Conservation (phyloP, 768 basidiomycete species). For the Cystofilobasidium ferigula region DNA sequence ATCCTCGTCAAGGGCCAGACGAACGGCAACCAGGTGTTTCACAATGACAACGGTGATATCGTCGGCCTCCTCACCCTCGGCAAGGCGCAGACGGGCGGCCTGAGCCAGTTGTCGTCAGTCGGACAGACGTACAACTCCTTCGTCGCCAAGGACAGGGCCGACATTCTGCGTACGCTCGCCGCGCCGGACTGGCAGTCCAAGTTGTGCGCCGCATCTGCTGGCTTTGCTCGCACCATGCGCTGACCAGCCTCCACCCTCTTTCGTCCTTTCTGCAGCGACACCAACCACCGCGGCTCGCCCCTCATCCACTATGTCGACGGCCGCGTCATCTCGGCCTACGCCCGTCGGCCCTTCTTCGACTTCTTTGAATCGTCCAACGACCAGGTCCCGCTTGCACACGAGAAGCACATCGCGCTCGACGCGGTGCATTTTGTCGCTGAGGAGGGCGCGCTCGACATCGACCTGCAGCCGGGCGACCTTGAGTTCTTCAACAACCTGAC, state of each 20-base stretch:
- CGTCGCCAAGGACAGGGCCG: slow-evolving; percentile 19
- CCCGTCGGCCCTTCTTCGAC: slow-evolving; percentile 28
- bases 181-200: slow-evolving; percentile 27
- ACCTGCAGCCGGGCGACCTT: slow-evolving; percentile 29
- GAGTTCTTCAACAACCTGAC: slow-evolving; percentile 30
- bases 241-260: background rate
- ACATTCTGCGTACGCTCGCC: slow-evolving; percentile 28
- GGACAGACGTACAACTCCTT: slow-evolving; percentile 29
- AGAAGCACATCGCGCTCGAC: slow-evolving; percentile 30
- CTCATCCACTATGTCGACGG: slow-evolving; percentile 14
- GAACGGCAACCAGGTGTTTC: background rate
- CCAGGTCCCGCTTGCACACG: slow-evolving; percentile 23
- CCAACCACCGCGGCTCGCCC: background rate
- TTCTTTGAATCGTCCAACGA: slow-evolving; percentile 28
- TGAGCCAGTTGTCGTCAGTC: slow-evolving; percentile 28
- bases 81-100: slow-evolving; percentile 28
- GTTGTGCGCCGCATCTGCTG: background rate
- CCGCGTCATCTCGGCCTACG: slow-evolving; percentile 26
- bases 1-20: slow-evolving; percentile 21
- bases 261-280: background rate
- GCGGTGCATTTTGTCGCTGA: slow-evolving; percentile 30
- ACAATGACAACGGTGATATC: slow-evolving; percentile 20
- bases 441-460: slow-evolving; percentile 28
- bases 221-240: background rate
- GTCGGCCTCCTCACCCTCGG: slow-evolving; percentile 28